Evolutionary conservation across 1,139 yeast species (phyloP).

Genomic region (Taiozyma sp.): DNA sequence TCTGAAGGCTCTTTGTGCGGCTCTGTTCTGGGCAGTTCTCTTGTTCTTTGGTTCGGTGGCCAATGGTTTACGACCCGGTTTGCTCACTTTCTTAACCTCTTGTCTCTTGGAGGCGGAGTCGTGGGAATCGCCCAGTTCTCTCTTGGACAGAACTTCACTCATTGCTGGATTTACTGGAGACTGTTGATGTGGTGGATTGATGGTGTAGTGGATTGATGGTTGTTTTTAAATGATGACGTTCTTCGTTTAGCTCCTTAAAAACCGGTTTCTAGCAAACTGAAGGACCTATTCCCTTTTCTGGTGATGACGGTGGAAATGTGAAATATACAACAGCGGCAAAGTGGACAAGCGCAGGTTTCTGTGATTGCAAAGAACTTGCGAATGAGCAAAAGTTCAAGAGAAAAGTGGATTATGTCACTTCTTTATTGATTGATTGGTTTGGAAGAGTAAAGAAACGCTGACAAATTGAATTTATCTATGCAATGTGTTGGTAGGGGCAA

Average conservation of each 20-base stretch:
- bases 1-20: conserved; percentile 95
- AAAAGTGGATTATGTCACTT: too few species aligned
- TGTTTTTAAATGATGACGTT: too few species aligned
- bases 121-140: conserved; percentile 10
- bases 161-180: neutral
- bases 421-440: too few species aligned
- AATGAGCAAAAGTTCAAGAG: too few species aligned
- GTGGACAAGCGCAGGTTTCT: too few species aligned
- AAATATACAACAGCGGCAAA: neutral
- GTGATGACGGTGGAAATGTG: neutral
- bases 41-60: conserved; percentile 77
- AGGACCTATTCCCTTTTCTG: too few species aligned
- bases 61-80: conserved; percentile 70
- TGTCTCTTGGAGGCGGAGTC: conserved; percentile 16
- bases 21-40: conserved; percentile 94
- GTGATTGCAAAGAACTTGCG: too few species aligned
- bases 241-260: too few species aligned
- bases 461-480: neutral
- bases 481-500: neutral
- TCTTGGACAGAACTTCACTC: conserved; percentile 12
- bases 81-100: conserved; percentile 28
- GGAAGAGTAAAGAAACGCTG: neutral
- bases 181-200: too few species aligned
- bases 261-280: too few species aligned
- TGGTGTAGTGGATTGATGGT: too few species aligned